Conservation (phyloP, 116 monocot species). For the Iris pallida region DNA sequence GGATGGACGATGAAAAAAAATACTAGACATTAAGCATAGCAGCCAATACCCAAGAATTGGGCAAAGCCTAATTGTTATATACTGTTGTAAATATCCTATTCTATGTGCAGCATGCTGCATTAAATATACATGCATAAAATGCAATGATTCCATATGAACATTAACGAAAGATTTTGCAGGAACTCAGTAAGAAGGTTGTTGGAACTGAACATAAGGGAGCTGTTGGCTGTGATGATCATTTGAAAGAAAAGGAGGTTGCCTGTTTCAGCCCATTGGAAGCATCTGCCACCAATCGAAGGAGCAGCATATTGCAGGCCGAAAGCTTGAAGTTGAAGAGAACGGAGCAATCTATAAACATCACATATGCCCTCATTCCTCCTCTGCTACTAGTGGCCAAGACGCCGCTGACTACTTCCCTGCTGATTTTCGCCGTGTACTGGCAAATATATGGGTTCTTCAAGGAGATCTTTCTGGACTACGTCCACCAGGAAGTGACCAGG, state of each 20-base stretch:
- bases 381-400: conserved; percentile 39
- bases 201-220: not conserved
- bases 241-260: not conserved
- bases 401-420: conserved; percentile 31
- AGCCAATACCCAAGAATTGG: no score
- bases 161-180: not conserved
- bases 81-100: no score
- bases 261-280: conserved; percentile 51
- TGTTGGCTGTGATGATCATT: not conserved
- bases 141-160: no score
- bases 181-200: not conserved
- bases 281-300: conserved; percentile 7
- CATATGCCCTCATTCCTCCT: conserved; percentile 40
- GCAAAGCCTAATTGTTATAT: no score
- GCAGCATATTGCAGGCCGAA: conserved; percentile 20
- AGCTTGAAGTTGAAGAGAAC: conserved; percentile 36
- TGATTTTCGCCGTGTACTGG: conserved; percentile 43
- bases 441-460: conserved; percentile 61
- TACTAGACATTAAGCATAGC: no score
- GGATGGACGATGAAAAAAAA: no score
- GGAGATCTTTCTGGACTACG: conserved; percentile 69
- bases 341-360: conserved; percentile 30
- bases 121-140: no score
- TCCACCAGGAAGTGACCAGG: conserved; percentile 58
- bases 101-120: no score